These are phyloP conservation scores for Trametopsis cervina DNA, from an alignment of 768 basidiomycete genomes.

Conservation along the genomic window DNA sequence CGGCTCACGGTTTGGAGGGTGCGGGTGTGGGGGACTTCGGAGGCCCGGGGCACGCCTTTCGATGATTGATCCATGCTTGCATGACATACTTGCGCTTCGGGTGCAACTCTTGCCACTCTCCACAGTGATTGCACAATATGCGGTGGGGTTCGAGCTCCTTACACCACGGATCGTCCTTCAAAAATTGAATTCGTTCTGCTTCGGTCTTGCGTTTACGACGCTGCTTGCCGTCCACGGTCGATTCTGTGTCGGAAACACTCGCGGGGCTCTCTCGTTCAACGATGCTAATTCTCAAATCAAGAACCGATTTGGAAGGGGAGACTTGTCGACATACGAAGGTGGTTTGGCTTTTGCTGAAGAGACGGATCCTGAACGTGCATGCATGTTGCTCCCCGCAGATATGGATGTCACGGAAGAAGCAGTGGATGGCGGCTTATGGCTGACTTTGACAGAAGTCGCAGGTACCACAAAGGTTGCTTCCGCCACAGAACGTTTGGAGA, in stretches of 20 bases:
- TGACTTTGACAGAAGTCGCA: not conserved
- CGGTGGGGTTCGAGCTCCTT: conserved; percentile 48
- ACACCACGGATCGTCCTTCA: conserved; percentile 55
- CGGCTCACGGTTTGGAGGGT: not conserved
- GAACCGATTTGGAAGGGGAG: not conserved
- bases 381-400: not conserved
- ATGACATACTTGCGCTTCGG: conserved; percentile 49
- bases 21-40: not conserved
- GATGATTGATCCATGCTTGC: conserved; percentile 56
- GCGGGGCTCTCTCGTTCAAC: not conserved
- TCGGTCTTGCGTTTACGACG: conserved; percentile 46
- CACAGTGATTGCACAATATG: conserved; percentile 53
- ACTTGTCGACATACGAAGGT: not conserved
- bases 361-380: not conserved
- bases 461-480: not conserved
- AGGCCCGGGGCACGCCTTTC: conserved; percentile 32
- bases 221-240: not conserved
- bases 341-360: not conserved
- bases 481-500: not conserved
- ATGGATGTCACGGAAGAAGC: not conserved
- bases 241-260: not conserved
- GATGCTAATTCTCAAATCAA: not conserved
- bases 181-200: conserved; percentile 55
- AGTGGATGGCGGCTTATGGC: not conserved
- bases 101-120: conserved; percentile 49